These are phyloP conservation scores for Eucommia ulmoides DNA, from an alignment of 257 asterid genomes.

Conservation along the genomic window DNA sequence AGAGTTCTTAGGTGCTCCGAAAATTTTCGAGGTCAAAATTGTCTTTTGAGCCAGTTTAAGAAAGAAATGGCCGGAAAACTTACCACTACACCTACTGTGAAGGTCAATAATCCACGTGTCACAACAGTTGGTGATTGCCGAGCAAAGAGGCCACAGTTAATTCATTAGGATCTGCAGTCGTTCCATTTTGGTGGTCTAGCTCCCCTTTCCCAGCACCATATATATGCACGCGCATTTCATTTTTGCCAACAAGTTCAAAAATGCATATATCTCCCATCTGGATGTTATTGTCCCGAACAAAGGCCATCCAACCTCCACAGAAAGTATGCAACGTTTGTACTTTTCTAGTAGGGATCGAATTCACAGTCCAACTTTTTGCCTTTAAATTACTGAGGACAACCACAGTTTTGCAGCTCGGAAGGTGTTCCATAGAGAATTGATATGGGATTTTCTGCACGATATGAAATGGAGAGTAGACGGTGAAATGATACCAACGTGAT, in stretches of 20 bases:
- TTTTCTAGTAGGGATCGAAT: constrained; percentile 71
- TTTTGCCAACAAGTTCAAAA: constrained; percentile 68
- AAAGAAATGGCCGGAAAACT: too few species aligned
- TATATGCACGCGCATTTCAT: constrained; percentile 81
- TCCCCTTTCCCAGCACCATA: constrained; percentile 53
- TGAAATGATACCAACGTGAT: constrained; percentile 9
- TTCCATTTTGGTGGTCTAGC: constrained; percentile 28
- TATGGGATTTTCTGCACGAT: constrained; percentile 67
- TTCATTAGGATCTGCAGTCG: constrained; percentile 18
- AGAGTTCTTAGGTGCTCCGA: too few species aligned
- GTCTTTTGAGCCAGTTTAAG: too few species aligned
- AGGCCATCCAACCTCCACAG: constrained; percentile 98
- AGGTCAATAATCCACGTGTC: not conserved
- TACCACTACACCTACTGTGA: not conserved
- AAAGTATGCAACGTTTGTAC: constrained; percentile 82
- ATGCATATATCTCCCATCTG: constrained; percentile 94
- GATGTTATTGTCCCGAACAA: constrained; percentile 75
- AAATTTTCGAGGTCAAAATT: too few species aligned
- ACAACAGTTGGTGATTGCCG: constrained; percentile 3
- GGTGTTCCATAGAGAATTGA: constrained; percentile 69
- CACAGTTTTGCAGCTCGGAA: constrained; percentile 65
- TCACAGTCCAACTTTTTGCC: constrained; percentile 80
- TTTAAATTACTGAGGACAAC: constrained; percentile 56
- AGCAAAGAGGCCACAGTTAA: constrained; percentile 4
- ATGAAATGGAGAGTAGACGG: constrained; percentile 12